These are phyloP conservation scores for Aspergillus taichungensis DNA, from an alignment of 495 filamentous ascomycete genomes.

Conservation along the genomic window DNA sequence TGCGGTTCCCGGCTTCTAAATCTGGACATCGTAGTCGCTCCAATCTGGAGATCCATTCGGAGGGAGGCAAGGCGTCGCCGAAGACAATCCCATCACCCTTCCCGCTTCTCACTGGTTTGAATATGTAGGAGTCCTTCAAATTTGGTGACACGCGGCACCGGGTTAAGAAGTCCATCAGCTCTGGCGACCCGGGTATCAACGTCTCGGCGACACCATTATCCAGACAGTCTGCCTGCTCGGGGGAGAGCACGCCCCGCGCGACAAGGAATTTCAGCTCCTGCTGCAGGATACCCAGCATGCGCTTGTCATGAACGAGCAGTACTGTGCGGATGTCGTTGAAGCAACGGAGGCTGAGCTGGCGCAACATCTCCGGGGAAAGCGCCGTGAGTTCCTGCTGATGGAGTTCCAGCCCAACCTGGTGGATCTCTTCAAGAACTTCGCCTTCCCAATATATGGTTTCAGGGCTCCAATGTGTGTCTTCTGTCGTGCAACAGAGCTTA, in stretches of 20 bases:
- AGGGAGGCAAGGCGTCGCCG: slow-evolving; percentile 23
- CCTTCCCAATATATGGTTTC: no score
- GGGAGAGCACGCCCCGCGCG: slow-evolving; percentile 12
- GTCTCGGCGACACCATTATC: slow-evolving; percentile 12
- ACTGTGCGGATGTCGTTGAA: slow-evolving; percentile 38
- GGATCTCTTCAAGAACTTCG: slow-evolving; percentile 25
- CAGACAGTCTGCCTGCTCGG: slow-evolving; percentile 18
- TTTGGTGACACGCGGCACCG: background rate
- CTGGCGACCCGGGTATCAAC: slow-evolving; percentile 7
- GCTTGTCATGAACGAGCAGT: slow-evolving; percentile 37
- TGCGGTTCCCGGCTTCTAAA: slow-evolving; percentile 1
- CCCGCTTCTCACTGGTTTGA: slow-evolving; percentile 31
- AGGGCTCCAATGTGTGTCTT: background rate
- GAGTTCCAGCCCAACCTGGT: slow-evolving; percentile 34
- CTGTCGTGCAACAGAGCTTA: slow-evolving; percentile 18
- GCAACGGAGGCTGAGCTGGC: slow-evolving; percentile 22
- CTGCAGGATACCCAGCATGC: slow-evolving; percentile 33
- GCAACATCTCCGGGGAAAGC: slow-evolving; percentile 20
- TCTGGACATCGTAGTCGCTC: slow-evolving; percentile 4
- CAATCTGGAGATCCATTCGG: slow-evolving; percentile 18
- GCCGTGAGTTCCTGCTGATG: slow-evolving; percentile 31
- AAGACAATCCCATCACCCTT: slow-evolving; percentile 36
- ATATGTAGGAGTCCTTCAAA: slow-evolving; percentile 21
- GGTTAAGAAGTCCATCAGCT: slow-evolving; percentile 7
- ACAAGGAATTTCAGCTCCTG: slow-evolving; percentile 28